phyloP scores from a whole-genome alignment of 148 eudicot species.

The Silene latifolia region DNA sequence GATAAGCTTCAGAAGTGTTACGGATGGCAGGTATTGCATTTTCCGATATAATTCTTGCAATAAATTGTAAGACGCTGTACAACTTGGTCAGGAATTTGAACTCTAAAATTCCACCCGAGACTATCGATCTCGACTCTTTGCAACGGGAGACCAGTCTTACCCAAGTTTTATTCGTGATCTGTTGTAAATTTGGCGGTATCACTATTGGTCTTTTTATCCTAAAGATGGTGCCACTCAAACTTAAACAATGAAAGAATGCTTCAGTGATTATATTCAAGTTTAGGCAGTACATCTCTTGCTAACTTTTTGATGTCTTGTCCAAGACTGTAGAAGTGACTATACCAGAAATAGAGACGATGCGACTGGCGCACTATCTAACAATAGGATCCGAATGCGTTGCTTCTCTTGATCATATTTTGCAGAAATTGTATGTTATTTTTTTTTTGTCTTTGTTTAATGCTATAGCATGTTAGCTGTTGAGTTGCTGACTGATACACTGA shows the following conservation, averaged over 20 bases:
- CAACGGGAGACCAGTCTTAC: neutral
- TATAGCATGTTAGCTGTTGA: neutral
- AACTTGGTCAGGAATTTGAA: neutral
- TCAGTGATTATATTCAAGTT: neutral
- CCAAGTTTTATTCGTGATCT: neutral
- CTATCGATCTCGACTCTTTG: neutral
- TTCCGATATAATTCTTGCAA: neutral
- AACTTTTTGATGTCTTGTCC: constrained; percentile 16
- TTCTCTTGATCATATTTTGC: constrained; percentile 54
- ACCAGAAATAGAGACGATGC: constrained; percentile 92
- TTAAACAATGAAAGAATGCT: too few species aligned
- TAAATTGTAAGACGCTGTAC: neutral
- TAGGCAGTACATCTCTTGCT: constrained; percentile 13
- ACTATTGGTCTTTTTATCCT: too few species aligned
- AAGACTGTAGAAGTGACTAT: constrained; percentile 78
- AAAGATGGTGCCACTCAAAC: too few species aligned
- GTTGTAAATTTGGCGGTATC: too few species aligned
- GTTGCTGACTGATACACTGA: constrained; percentile 9
- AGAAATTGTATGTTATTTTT: constrained; percentile 55
- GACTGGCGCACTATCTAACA: constrained; percentile 85
- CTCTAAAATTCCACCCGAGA: neutral
- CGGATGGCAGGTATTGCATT: constrained; percentile 82
- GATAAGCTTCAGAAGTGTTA: constrained; percentile 51
- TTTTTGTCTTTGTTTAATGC: neutral
- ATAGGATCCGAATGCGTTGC: constrained; percentile 83